phyloP scores from a whole-genome alignment of 768 basidiomycete species.

The Tulasnella sp. region DNA sequence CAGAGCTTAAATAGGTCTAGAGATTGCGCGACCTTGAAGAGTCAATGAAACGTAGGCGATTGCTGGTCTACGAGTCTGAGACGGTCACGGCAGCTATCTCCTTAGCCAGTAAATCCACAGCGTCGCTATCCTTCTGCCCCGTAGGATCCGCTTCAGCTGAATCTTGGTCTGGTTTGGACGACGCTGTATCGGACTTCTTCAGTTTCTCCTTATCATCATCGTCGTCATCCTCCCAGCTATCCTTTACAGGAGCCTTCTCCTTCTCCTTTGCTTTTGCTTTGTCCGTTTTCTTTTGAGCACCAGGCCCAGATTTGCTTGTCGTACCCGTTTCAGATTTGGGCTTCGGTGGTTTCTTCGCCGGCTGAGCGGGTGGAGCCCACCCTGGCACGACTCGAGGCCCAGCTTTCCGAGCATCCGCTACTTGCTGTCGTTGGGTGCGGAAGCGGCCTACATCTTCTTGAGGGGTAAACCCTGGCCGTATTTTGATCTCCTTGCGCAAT shows the following conservation, averaged over 20 bases:
- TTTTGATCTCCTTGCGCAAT: slow-evolving; percentile 77
- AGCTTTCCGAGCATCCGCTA: slow-evolving; percentile 56
- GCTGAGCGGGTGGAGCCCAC: slow-evolving; percentile 56
- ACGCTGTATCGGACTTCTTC: slow-evolving; percentile 25
- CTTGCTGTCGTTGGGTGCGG: slow-evolving; percentile 65
- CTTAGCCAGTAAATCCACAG: slow-evolving; percentile 13
- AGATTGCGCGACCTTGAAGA: neutral
- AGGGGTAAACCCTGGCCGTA: slow-evolving; percentile 88
- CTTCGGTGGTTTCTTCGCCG: slow-evolving; percentile 18
- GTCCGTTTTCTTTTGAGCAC: slow-evolving; percentile 30
- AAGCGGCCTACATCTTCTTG: slow-evolving; percentile 90
- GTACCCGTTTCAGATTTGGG: slow-evolving; percentile 7
- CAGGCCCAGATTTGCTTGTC: slow-evolving; percentile 8
- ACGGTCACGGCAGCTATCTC: slow-evolving; percentile 23
- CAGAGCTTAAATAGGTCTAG: neutral
- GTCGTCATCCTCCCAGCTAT: slow-evolving; percentile 73
- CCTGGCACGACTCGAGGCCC: slow-evolving; percentile 43
- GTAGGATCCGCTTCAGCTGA: neutral
- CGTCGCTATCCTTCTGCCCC: neutral
- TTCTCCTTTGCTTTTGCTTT: slow-evolving; percentile 82
- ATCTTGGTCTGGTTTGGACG: neutral
- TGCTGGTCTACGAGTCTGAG: neutral
- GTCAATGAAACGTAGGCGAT: neutral
- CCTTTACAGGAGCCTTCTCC: slow-evolving; percentile 71
- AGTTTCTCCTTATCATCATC: slow-evolving; percentile 30